Base-by-base conservation (phyloP, 345 rosid species). In the Bretschneidera sinensis region DNA sequence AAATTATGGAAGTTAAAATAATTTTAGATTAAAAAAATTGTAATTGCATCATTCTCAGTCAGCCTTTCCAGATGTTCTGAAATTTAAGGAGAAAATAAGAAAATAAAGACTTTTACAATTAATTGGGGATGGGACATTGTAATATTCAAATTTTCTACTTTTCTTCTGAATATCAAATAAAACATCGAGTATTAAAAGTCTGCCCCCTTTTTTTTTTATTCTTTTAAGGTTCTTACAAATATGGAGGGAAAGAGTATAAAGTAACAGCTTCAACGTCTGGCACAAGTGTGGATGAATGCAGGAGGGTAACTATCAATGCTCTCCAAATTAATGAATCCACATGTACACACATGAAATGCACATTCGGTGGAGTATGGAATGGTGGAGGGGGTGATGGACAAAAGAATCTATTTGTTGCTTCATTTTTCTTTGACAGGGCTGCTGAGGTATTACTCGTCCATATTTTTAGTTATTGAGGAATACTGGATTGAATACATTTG, bases 301-400 rank as follows among this genome's bases (percentile, higher is more conserved):
- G 83, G 69, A 83, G 87, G 63, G 63, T 81, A 54, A 82, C 88
- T 61, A 48, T 77, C 21, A 82, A 77, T 74, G 92, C 99, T 55
- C 97, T 94, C 23, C 86, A 83, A 85, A 82, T 83, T 55, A 94
- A 94, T 49, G 91, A 85, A 33, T 61, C 89, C 23, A 72, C 96
- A 22, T 94, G 99, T 53, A 85, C 82, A 13, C 84, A 88, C 76
- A 83, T 86, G 92, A 81, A 89, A 74, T 94, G 99, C 76, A 82
- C 99, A 60, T 94, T 94, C 20, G 96, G 96, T 33, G 99, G 99
- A 48, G 63, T 94, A 48, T 94, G 99, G 99, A 94, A 90, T 65
- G 99, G 99, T 35, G 99, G 99, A 55, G 85, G 95, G n/a, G 97
- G 99, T 55, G 97, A 89, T 82, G 99, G 99, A 24, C 97, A 88